These are phyloP conservation scores for Amborella trichopoda DNA, from an alignment of 164 flowering plant species.

Conservation along the genomic window DNA sequence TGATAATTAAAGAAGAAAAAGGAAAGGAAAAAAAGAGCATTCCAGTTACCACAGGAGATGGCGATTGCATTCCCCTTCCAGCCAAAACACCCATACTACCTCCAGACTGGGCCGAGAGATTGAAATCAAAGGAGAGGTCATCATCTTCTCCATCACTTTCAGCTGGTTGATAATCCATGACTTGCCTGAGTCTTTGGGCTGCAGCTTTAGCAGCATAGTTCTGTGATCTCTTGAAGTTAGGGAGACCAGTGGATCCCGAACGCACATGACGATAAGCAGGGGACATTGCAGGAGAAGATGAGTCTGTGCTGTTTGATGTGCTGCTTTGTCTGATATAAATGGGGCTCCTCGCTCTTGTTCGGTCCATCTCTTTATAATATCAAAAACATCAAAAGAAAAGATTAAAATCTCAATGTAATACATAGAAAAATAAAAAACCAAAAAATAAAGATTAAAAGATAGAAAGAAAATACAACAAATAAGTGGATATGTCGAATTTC, in stretches of 20 bases:
- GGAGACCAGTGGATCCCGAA: slow-evolving; percentile 35
- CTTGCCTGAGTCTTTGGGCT: slow-evolving; percentile 81
- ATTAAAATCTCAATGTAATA: no score
- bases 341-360: slow-evolving; percentile 65
- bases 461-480: no score
- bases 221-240: slow-evolving; percentile 35
- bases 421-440: no score
- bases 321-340: slow-evolving; percentile 75
- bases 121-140: slow-evolving; percentile 1
- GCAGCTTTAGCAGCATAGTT: slow-evolving; percentile 68
- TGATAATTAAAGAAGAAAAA: background rate
- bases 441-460: no score
- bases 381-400: no score
- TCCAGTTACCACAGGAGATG: slow-evolving; percentile 41
- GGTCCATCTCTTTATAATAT: slow-evolving; percentile 66
- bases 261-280: slow-evolving; percentile 43
- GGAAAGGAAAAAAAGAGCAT: background rate
- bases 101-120: no score
- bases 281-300: slow-evolving; percentile 76
- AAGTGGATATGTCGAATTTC: no score
- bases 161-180: slow-evolving; percentile 55
- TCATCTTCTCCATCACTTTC: slow-evolving; percentile 51
- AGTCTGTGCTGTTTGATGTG: slow-evolving; percentile 65
- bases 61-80: slow-evolving; percentile 30
- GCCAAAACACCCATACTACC: slow-evolving; percentile 38